Evolutionary conservation across 768 basidiomycete species (phyloP), one percentile per base, ranked within the genome.

Genomic region (Clitopilus passeckerianus): DNA sequence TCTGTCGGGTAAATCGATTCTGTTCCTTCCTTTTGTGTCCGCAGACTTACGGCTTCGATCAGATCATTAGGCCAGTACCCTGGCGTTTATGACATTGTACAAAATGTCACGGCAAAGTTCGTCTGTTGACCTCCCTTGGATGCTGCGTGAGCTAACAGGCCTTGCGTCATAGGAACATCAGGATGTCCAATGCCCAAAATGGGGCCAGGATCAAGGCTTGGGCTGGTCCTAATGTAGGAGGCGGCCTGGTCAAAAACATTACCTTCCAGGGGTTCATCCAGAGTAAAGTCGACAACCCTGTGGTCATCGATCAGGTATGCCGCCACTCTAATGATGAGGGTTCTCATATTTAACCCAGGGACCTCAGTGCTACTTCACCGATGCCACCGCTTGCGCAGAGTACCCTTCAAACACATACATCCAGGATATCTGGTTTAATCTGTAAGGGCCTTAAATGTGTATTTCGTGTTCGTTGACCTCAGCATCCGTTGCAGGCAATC

Each of bases 191-290:
- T 58, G 83, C 84, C 8, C 75, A 85, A 65, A 87, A 87, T 62
- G 87, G 86, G 0, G 86, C 85, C 0, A 76, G 87, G 34, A 87
- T 89, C 70, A 89, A 89, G 67, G 82, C 84, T 0, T 89, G 80
- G 75, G 86, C 84, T 5, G 87, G 86, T 4, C 74, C 78, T 15
- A 78, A 79, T 56, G 82, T 85, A 24, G 84, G 86, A 1, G 76
- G 79, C 34, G 84, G 84, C 6, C 78, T 83, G 44, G 83, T 84
- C 52, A 77, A 79, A 67, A 84, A 85, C 62, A 71, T 85, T 66
- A 82, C 81, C 0, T 86, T 82, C 68, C 63, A 68, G n/a, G 72
- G 76, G 61, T 85, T 85, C 68, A 60, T 75, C 18, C 81, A 82
- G 60, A 75, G 71, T 55, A 79, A 83, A 37, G 83, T 85, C 43